A percentile compares a stretch with the other conserved stretches of the same genome.
Conservation (phyloP, 805 yeast genomes). For the Cyberlindnera subsufficiens region DNA sequence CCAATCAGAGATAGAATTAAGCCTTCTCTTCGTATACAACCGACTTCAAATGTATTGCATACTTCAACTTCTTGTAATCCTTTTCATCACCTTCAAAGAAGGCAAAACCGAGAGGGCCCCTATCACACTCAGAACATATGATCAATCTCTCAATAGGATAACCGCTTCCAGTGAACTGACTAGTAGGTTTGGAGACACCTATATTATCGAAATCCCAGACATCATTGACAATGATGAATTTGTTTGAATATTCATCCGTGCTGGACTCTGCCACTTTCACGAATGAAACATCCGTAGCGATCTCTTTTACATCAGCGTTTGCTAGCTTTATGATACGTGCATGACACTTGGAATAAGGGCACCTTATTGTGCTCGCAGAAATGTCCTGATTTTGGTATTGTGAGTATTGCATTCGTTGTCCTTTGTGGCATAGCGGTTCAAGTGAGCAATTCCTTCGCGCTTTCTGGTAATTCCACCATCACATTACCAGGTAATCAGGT, state of each 20-base stretch:
- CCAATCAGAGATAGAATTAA: background rate
- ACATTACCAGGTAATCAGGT: no score
- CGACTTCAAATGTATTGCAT: conserved; percentile 42
- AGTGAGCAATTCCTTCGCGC: no score
- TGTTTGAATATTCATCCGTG: conserved; percentile 1
- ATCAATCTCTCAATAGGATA: conserved; percentile 43
- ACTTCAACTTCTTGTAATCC: conserved; percentile 34
- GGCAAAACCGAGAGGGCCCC: conserved; percentile 73
- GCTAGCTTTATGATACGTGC: conserved; percentile 19
- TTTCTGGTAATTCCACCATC: no score
- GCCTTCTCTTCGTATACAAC: conserved; percentile 26
- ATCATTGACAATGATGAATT: conserved; percentile 43
- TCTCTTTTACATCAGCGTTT: background rate
- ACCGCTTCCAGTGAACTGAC: conserved; percentile 14
- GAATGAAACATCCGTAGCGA: conserved; percentile 6
- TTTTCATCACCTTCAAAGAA: conserved; percentile 27
- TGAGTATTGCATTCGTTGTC: background rate
- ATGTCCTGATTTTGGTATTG: background rate
- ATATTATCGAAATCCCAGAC: conserved; percentile 80
- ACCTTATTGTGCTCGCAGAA: conserved; percentile 11
- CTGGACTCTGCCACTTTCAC: background rate
- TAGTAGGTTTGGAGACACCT: conserved; percentile 50
- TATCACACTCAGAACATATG: conserved; percentile 72
- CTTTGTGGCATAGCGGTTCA: background rate
- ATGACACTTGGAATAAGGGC: conserved; percentile 21